phyloP scores from a whole-genome alignment of 2,329 filamentous ascomycete species.

The Aureobasidium sp. region DNA sequence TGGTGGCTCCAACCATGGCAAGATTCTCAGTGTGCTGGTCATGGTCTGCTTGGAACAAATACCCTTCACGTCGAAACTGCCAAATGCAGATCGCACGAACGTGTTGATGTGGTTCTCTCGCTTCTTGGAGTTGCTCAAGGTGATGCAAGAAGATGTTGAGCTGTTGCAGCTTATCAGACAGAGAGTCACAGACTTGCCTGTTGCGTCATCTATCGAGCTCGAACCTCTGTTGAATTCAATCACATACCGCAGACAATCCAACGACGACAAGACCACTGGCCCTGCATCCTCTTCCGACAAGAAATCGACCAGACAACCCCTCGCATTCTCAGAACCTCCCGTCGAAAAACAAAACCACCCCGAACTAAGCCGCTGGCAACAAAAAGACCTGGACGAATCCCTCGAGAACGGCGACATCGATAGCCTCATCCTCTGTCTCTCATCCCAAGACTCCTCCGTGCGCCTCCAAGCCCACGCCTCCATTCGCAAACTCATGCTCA shows the following conservation, averaged over 20 bases:
- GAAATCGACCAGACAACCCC: background rate
- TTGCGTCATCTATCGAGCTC: background rate
- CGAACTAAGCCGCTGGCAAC: constrained; percentile 54
- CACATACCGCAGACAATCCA: background rate
- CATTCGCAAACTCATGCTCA: constrained; percentile 53
- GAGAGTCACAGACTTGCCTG: background rate
- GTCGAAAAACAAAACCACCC: constrained; percentile 35
- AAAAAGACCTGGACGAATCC: constrained; percentile 68
- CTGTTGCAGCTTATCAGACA: background rate
- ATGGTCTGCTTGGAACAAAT: constrained; percentile 70
- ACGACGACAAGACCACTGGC: background rate
- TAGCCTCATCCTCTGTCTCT: constrained; percentile 64
- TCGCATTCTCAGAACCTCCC: constrained; percentile 28
- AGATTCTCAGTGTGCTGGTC: constrained; percentile 53
- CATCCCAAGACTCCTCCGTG: constrained; percentile 65
- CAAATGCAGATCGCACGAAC: constrained; percentile 13
- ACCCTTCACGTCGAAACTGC: constrained; percentile 50
- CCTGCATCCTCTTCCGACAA: background rate
- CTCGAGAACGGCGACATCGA: constrained; percentile 68
- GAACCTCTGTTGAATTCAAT: background rate
- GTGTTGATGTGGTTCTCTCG: constrained; percentile 13
- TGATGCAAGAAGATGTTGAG: constrained; percentile 11
- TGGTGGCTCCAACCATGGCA: constrained; percentile 19
- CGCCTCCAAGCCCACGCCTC: constrained; percentile 67
- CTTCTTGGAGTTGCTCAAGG: constrained; percentile 16